Conservation (phyloP, 2,329 filamentous ascomycete species). For the Nigrograna mackinnonii region DNA sequence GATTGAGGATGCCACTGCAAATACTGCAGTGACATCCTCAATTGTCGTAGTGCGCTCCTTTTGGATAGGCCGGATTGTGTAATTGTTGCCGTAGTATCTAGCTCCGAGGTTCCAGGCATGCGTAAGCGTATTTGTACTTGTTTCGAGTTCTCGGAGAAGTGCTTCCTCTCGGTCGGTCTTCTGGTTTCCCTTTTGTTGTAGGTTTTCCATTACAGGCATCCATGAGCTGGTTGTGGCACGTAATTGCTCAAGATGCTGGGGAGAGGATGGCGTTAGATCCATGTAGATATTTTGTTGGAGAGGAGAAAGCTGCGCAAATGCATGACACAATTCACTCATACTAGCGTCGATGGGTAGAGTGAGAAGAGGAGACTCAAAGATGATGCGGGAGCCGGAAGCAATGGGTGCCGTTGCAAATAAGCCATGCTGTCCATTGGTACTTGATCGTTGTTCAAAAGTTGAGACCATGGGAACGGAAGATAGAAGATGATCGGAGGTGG, state of each 20-base stretch:
- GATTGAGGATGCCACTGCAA: no score
- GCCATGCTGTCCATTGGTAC: no score
- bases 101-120: not conserved
- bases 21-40: no score
- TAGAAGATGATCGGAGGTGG: no score
- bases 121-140: not conserved
- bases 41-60: no score
- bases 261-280: not conserved
- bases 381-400: slow-evolving; percentile 3
- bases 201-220: not conserved
- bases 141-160: not conserved
- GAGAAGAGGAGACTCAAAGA: slow-evolving; percentile 6
- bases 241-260: not conserved
- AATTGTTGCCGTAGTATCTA: not conserved
- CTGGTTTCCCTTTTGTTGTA: not conserved
- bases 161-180: not conserved
- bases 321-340: not conserved
- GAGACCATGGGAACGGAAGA: no score
- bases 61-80: not conserved
- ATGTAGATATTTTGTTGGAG: not conserved
- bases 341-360: not conserved
- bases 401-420: slow-evolving; percentile 5
- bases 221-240: not conserved
- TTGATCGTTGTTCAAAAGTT: no score
- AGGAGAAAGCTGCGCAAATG: slow-evolving; percentile 4